These are phyloP conservation scores for Aspergillus heteromorphus DNA, from an alignment of 495 filamentous ascomycete genomes.

Conservation along the genomic window DNA sequence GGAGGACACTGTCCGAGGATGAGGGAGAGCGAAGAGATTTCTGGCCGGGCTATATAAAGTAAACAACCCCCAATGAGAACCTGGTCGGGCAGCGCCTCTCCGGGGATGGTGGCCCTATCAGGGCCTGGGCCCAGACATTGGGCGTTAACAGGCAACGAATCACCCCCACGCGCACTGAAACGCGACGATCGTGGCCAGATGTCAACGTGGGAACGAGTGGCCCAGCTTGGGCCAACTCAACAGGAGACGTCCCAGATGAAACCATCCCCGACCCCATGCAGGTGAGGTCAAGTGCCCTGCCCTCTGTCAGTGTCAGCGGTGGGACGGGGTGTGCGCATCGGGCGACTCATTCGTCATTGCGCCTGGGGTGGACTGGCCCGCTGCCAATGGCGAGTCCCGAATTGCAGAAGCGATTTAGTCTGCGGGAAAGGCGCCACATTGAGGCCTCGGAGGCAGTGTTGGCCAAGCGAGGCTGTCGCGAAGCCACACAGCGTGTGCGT, in stretches of 20 bases:
- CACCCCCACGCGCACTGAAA: slow-evolving; percentile 13
- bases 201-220: slow-evolving; percentile 12
- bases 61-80: slow-evolving; percentile 11
- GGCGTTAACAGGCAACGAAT: slow-evolving; percentile 23
- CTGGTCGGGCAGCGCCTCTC: slow-evolving; percentile 22
- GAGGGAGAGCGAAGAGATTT: slow-evolving; percentile 8
- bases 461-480: not conserved
- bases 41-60: slow-evolving; percentile 13
- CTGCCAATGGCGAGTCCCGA: not conserved
- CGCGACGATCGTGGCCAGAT: slow-evolving; percentile 15
- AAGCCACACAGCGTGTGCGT: slow-evolving; percentile 8
- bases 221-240: slow-evolving; percentile 12
- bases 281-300: slow-evolving; percentile 1
- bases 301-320: not conserved
- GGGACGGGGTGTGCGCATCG: not conserved
- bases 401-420: not conserved
- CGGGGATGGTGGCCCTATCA: slow-evolving; percentile 19
- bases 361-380: not conserved
- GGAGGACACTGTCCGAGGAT: slow-evolving; percentile 10
- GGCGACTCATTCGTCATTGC: not conserved
- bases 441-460: not conserved
- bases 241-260: slow-evolving; percentile 7
- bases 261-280: slow-evolving; percentile 11
- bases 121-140: slow-evolving; percentile 15
- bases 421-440: slow-evolving; percentile 4